Percentiles rank a stretch among this genome's conserved stretches.
Conservation (phyloP, 805 yeast genomes). For the Starmerella etchellsii region DNA sequence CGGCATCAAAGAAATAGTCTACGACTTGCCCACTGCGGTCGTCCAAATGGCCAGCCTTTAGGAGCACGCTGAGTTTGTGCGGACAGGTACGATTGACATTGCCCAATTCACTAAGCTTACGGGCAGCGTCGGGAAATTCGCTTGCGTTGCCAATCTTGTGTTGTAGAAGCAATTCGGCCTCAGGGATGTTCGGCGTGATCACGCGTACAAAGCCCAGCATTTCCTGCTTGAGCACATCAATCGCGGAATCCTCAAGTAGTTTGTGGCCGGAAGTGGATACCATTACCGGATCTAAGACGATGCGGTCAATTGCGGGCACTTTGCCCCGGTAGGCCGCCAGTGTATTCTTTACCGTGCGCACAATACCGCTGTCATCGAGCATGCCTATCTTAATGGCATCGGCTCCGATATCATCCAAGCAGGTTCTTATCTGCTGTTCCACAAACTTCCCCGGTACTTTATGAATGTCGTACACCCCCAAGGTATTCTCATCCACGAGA, state of each 20-base stretch:
- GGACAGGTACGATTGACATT: not conserved
- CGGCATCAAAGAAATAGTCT: conserved; percentile 20
- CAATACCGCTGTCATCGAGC: conserved; percentile 43
- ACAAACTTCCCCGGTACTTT: conserved; percentile 29
- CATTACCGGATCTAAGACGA: conserved; percentile 69
- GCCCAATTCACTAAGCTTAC: conserved; percentile 21
- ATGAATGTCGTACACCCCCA: conserved; percentile 16
- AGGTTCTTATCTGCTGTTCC: conserved; percentile 37
- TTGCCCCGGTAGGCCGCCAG: conserved; percentile 8
- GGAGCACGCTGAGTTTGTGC: conserved; percentile 32
- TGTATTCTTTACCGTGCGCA: conserved; percentile 32
- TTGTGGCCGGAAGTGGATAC: conserved; percentile 65
- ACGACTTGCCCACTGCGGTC: conserved; percentile 7
- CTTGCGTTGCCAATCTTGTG: conserved; percentile 7
- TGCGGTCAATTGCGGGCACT: conserved; percentile 5
- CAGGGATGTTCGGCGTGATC: conserved; percentile 64
- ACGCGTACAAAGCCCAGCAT: conserved; percentile 44
- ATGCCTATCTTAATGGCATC: conserved; percentile 72
- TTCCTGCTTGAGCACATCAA: conserved; percentile 32
- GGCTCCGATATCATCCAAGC: conserved; percentile 47
- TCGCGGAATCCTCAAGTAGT: conserved; percentile 38
- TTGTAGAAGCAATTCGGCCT: conserved; percentile 34
- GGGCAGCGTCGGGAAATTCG: conserved; percentile 12
- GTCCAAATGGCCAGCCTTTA: conserved; percentile 72
- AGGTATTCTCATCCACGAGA: conserved; percentile 66